Conservation (phyloP, 2,329 filamentous ascomycete genomes). For the Pezicula radicicola region DNA sequence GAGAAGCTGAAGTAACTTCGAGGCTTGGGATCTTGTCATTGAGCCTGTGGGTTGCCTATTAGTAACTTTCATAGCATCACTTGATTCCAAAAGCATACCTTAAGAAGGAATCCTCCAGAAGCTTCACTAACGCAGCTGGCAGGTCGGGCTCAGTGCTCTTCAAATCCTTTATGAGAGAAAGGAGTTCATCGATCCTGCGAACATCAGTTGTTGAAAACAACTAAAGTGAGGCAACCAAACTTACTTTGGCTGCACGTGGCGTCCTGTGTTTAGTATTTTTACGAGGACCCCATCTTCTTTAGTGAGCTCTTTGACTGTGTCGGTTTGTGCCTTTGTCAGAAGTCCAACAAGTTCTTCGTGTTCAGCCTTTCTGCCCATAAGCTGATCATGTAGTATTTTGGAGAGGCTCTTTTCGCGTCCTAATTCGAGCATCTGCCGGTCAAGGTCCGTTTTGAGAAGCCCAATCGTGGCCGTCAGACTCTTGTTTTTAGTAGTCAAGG, state of each 20-base stretch:
- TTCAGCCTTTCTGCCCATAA: slow-evolving; percentile 8
- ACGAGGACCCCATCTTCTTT: slow-evolving; percentile 18
- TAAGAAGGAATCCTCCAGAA: slow-evolving; percentile 19
- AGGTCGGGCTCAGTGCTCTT: slow-evolving; percentile 9
- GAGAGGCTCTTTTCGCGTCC: slow-evolving; percentile 9
- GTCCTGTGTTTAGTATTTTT: slow-evolving; percentile 12
- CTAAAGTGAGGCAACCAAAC: slow-evolving; percentile 13
- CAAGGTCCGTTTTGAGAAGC: slow-evolving; percentile 9
- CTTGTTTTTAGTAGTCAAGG: too few relatives aligned
- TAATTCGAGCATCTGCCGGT: slow-evolving; percentile 12
- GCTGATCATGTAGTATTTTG: slow-evolving; percentile 15
- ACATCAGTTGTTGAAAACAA: slow-evolving; percentile 2
- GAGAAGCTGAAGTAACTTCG: slow-evolving; percentile 2
- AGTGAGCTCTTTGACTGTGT: slow-evolving; percentile 12
- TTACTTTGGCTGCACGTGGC: slow-evolving; percentile 25
- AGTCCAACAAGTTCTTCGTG: slow-evolving; percentile 17
- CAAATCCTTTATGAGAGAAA: slow-evolving; percentile 9
- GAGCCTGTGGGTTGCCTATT: slow-evolving; percentile 4
- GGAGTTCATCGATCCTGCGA: slow-evolving; percentile 18
- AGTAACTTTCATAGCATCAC: not conserved
- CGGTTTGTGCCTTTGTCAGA: slow-evolving; percentile 14
- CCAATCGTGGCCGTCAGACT: slow-evolving; percentile 1
- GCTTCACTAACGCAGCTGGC: slow-evolving; percentile 12
- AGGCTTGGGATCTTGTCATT: slow-evolving; percentile 11
- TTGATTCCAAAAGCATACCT: slow-evolving; percentile 12